Base-by-base conservation (phyloP, 23 red algal species). In the Gracilaria domingensis region DNA sequence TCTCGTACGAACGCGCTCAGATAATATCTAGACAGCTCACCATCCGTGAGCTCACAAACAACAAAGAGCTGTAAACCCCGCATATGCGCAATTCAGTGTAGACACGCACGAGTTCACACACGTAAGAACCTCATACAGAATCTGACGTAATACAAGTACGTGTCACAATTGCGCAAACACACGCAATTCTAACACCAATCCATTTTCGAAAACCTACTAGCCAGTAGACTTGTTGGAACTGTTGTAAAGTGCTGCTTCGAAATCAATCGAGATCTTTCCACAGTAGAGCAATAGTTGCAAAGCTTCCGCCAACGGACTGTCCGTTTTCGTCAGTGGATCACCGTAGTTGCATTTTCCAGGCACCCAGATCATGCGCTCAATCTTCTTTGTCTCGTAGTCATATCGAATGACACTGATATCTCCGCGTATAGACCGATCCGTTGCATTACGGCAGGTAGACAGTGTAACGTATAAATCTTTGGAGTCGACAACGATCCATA, bases 281-380 rank as follows among this genome's bases (percentile, higher is more conserved):
- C 40, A 13, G 38, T 51, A 86, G 11, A 86, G 51, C 35, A 71
- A 53, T 17, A 86, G 0, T 14, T 75, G 36, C 0, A 86, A 57
- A 37, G 20, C 23, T 25, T 74, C 65, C 8, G 20, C 45, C 16
- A 86, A 18, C 8, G 44, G 32, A 45, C 83, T 86, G 29, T 86
- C 66, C 11, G 30, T 48, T 20, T 86, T 86, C 7, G 83, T 86
- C n/a, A 86, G 17, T 7, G 56, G 80, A 44, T 83, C 80, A 11
- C 0, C 80, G 20, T 66, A 66, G 80, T 83, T 83, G 0, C 9
- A 42, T 14, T 38, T 65, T 4, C 80, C 80, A 6, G 55, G 80
- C 44, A 66, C 66, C 57, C 34, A 86, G 13, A 86, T 21, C 45
- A 86, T 71, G 26, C 83, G 30, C 9, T 86, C n/a, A 37, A 86